A percentile compares a stretch with the other conserved stretches of the same genome.
phyloP scores from a whole-genome alignment of 805 yeast species.

The Candida maris region DNA sequence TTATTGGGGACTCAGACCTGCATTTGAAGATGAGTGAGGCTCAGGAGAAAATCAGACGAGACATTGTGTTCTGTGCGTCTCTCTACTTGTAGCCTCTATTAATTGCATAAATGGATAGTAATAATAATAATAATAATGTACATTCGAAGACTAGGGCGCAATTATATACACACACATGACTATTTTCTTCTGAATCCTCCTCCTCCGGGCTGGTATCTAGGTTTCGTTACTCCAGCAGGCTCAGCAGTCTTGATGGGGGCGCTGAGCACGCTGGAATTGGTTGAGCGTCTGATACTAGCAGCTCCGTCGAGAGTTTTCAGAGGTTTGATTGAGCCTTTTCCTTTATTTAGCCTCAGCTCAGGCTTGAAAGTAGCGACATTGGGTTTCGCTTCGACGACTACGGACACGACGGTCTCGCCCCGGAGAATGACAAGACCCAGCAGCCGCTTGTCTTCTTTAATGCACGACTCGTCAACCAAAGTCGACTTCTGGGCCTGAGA shows the following conservation, averaged over 20 bases:
- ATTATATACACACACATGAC: neutral
- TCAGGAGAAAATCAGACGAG: conserved; percentile 92
- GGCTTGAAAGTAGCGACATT: conserved; percentile 31
- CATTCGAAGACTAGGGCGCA: neutral
- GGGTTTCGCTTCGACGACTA: conserved; percentile 66
- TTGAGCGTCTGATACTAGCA: neutral
- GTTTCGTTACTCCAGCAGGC: conserved; percentile 19
- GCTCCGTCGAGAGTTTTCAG: conserved; percentile 21
- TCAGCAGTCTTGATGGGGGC: conserved; percentile 18
- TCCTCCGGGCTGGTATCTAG: conserved; percentile 6
- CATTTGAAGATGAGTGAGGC: conserved; percentile 88
- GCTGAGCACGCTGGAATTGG: conserved; percentile 7
- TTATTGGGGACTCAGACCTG: conserved; percentile 89
- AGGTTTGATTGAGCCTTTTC: conserved; percentile 32
- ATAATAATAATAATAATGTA: conserved; percentile 2
- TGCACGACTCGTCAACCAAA: conserved; percentile 31
- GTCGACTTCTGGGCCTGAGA: conserved; percentile 8
- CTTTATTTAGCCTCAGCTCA: conserved; percentile 28
- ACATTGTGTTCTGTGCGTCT: conserved; percentile 95
- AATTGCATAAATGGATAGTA: conserved; percentile 1
- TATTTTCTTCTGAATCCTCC: conserved; percentile 16
- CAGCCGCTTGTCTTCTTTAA: conserved; percentile 65
- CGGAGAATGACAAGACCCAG: conserved; percentile 80
- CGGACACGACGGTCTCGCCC: conserved; percentile 81
- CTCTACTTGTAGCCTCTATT: conserved; percentile 56